These are phyloP conservation scores for Diaporthe sp. DNA, from an alignment of 2,329 filamentous ascomycete genomes.

Conservation along the genomic window DNA sequence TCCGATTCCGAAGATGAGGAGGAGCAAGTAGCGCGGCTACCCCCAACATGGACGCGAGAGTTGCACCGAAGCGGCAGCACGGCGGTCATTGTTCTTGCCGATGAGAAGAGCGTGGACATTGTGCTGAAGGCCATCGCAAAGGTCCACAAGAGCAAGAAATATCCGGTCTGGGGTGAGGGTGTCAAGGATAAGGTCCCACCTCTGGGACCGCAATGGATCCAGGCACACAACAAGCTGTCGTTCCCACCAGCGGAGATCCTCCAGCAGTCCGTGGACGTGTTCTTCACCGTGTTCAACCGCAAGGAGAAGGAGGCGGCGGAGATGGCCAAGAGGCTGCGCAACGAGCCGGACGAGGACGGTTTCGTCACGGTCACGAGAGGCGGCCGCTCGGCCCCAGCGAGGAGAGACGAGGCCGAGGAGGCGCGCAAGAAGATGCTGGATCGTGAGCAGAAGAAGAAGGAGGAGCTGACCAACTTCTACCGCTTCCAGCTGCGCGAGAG, in stretches of 20 bases:
- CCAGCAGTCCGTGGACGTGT: slow-evolving; percentile 83
- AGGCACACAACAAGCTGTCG: slow-evolving; percentile 76
- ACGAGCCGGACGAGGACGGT: slow-evolving; percentile 92
- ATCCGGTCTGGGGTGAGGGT: slow-evolving; percentile 77
- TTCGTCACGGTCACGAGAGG: slow-evolving; percentile 93
- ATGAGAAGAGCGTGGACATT: slow-evolving; percentile 81
- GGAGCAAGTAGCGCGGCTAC: slow-evolving; percentile 72
- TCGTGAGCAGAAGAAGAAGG: slow-evolving; percentile 72
- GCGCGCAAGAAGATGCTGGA: slow-evolving; percentile 71
- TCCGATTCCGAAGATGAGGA: slow-evolving; percentile 66
- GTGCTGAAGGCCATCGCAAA: slow-evolving; percentile 82
- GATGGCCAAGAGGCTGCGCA: slow-evolving; percentile 74
- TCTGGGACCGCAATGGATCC: slow-evolving; percentile 70
- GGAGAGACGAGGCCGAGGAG: slow-evolving; percentile 77
- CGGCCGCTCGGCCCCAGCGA: slow-evolving; percentile 79
- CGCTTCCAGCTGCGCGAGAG: slow-evolving; percentile 85
- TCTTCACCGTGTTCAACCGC: slow-evolving; percentile 84
- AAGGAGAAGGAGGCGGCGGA: slow-evolving; percentile 75
- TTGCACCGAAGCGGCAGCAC: slow-evolving; percentile 81
- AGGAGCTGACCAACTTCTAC: slow-evolving; percentile 81
- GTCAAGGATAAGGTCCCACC: slow-evolving; percentile 67
- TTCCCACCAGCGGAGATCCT: slow-evolving; percentile 77
- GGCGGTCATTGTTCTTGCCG: slow-evolving; percentile 86
- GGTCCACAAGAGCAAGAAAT: slow-evolving; percentile 68
- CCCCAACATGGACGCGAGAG: slow-evolving; percentile 78